Evolutionary conservation across 1,284 basidiomycete species (phyloP).

Genomic region (Marasmius tenuissimus): DNA sequence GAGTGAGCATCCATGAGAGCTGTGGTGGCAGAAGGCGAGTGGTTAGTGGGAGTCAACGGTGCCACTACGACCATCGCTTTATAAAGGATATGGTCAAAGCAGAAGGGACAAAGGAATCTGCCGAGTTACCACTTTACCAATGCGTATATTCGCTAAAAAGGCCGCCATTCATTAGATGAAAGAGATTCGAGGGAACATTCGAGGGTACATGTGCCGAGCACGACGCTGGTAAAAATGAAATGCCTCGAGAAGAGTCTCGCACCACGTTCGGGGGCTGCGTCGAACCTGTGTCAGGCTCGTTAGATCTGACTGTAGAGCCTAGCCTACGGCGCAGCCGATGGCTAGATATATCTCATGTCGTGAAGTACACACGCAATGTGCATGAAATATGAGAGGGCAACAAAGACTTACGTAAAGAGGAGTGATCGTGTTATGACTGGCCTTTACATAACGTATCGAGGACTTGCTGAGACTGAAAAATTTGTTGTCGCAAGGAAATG

Average conservation of each 20-base stretch:
- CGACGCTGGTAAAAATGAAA: neutral
- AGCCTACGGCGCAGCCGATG: too few species aligned
- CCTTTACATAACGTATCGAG: too few species aligned
- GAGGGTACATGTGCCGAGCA: neutral
- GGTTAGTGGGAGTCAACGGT: neutral
- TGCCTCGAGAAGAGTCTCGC: neutral
- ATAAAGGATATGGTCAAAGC: neutral
- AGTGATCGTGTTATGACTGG: too few species aligned
- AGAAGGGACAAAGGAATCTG: neutral
- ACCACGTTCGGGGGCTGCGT: neutral
- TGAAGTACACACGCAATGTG: too few species aligned
- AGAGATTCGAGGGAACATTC: neutral
- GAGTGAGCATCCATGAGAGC: conserved; percentile 19
- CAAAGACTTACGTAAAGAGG: too few species aligned
- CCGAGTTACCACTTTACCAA: neutral
- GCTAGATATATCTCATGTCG: too few species aligned
- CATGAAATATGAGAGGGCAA: too few species aligned
- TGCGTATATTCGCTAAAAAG: neutral
- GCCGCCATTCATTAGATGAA: neutral
- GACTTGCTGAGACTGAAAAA: too few species aligned
- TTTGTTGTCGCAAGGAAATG: neutral
- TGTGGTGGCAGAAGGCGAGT: conserved; percentile 1
- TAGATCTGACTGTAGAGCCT: too few species aligned
- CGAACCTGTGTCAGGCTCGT: neutral
- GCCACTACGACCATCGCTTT: conserved; percentile 1